Evolutionary conservation across 495 filamentous ascomycete genomes (phyloP).

Genomic region (Penicillium odoratum): DNA sequence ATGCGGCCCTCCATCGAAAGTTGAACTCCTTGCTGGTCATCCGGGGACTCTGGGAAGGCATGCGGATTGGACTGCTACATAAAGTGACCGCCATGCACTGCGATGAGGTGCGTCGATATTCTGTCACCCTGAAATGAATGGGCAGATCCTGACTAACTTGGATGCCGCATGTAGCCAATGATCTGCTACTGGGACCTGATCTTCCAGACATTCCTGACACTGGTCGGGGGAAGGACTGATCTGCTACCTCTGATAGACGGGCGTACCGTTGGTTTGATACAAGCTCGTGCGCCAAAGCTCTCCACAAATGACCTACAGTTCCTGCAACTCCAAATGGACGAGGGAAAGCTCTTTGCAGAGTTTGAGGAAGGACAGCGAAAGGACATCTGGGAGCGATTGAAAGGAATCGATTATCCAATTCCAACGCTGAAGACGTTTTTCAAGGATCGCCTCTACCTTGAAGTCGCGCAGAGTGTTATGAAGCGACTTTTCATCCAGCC

Average conservation of each 20-base stretch:
- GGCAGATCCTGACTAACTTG: neutral
- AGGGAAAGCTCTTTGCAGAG: conserved; percentile 4
- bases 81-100: conserved; percentile 17
- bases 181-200: conserved; percentile 7
- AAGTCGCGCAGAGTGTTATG: conserved; percentile 1
- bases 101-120: conserved; percentile 15
- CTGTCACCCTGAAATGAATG: neutral
- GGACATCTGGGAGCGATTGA: neutral
- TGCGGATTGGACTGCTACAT: conserved; percentile 17
- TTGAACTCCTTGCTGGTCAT: conserved; percentile 12
- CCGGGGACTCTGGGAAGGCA: conserved; percentile 11
- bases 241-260: conserved; percentile 1
- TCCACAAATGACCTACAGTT: neutral
- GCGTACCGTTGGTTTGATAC: neutral
- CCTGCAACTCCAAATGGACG: conserved; percentile 3
- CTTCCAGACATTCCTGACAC: neutral
- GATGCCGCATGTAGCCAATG: neutral
- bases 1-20: neutral
- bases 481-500: neutral
- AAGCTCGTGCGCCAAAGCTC: conserved; percentile 1
- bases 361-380: neutral
- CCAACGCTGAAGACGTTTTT: conserved; percentile 14
- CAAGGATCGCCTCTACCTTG: too few relatives aligned
- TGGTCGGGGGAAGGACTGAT: neutral
- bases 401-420: conserved; percentile 2